Base-by-base conservation (phyloP, 306 rosid species). In the Citrullus mucosospermus region DNA sequence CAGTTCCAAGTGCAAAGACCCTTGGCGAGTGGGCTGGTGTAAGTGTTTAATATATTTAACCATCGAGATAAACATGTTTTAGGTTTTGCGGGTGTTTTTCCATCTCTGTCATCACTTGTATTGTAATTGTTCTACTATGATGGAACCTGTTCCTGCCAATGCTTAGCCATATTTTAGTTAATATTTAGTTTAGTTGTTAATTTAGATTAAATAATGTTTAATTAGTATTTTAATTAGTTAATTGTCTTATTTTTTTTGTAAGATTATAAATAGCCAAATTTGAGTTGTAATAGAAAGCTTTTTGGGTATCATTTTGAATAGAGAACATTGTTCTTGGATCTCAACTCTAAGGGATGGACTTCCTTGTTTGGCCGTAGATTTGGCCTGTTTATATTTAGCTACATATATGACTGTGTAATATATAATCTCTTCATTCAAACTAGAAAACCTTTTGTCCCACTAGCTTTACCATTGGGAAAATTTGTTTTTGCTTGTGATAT, bases 11-110 rank as follows among this genome's bases (percentile, higher is more conserved):
- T 75, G 90, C 98, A 28, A 93, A 93, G 87, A 93, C 93, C 41
- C 96, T 93, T 32, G 98, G 98, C 73, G 97, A 93, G 82, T 93
- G 98, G 98, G 92, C 90, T 81, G 97, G 98, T 70, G 98, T 93
- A 89, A 89, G 97, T 91, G 32, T 48, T 44, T 60, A 62, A 60
- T 77, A n/a, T 9, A 2, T 76, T 51, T 79, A 32, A 8, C 17
- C 50, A 48, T 30, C 4, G 16, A 73, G 43, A 51, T 68, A 5
- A 68, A 50, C 16, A 28, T 51, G 57, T 22, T 28, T 25, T 30
- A 25, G 2, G 7, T 73, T 30, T 50, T 50, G 15, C 2, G 16
- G 11, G 12, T 6, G 25, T 71, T 48, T 46, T 38, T 1, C 36
- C 20, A 44, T 46, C 28, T 68, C 12, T 71, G 9, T 2, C 41